These are phyloP conservation scores for Malassezia sympodialis DNA, from an alignment of 1,284 basidiomycete species.

Conservation along the genomic window DNA sequence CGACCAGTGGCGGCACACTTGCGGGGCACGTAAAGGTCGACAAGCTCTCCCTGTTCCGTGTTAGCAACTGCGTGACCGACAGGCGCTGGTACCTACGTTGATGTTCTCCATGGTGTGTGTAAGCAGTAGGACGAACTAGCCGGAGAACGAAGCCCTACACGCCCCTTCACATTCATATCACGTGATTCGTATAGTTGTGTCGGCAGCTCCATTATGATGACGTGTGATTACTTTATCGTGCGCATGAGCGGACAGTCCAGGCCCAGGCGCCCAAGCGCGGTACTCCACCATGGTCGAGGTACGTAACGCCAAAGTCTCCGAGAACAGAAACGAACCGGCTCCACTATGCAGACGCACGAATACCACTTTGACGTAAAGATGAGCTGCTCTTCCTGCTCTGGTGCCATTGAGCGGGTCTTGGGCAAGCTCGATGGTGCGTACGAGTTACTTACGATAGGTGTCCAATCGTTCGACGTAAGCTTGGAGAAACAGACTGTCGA, in stretches of 20 bases:
- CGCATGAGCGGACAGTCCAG: not conserved
- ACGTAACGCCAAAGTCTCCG: not conserved
- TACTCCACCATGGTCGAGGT: conserved; percentile 4
- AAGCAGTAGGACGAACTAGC: not conserved
- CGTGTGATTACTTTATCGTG: not conserved
- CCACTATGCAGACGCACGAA: conserved; percentile 28
- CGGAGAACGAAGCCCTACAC: not conserved
- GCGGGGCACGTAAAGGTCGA: conserved; percentile 99
- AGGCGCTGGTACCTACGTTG: conserved; percentile 12
- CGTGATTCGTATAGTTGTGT: conserved; percentile 16
- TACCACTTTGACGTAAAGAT: conserved; percentile 65
- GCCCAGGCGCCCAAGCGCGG: not conserved
- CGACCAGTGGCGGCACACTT: conserved; percentile 76
- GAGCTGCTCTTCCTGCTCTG: conserved; percentile 71
- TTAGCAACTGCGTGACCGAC: not conserved
- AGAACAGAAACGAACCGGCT: not conserved
- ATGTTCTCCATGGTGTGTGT: conserved; percentile 17
- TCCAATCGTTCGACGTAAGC: conserved; percentile 52
- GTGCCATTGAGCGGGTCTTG: conserved; percentile 64
- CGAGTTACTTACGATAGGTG: conserved; percentile 14
- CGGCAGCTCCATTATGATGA: not conserved
- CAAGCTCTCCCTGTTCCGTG: conserved; percentile 74
- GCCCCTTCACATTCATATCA: not conserved
- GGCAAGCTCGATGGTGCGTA: conserved; percentile 59
- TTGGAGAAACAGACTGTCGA: conserved; percentile 63